Conservation (phyloP, 352 stramenopile genomes). For the Phytophthora megakarya region DNA sequence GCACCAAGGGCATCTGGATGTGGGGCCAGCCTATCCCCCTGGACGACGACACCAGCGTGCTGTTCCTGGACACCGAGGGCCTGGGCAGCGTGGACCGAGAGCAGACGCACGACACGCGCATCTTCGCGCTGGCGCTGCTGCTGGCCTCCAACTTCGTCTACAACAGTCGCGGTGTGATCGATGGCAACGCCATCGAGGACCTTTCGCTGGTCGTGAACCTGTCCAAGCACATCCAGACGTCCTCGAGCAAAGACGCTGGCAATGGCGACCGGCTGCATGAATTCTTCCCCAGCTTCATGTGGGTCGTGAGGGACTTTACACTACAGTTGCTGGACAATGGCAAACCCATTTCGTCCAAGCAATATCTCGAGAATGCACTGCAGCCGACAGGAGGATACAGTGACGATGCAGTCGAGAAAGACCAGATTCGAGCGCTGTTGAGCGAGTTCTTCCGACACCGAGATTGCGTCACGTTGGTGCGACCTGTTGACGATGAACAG, state of each 20-base stretch:
- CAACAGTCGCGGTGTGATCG: slow-evolving; percentile 91
- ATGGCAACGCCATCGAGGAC: slow-evolving; percentile 89
- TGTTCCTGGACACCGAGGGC: slow-evolving; percentile 92
- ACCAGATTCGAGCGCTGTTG: slow-evolving; percentile 83
- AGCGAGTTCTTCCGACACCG: slow-evolving; percentile 85
- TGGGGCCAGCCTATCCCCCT: slow-evolving; percentile 82
- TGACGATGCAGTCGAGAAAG: slow-evolving; percentile 72
- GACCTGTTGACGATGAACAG: slow-evolving; percentile 85
- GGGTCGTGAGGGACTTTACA: slow-evolving; percentile 92
- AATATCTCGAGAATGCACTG: slow-evolving; percentile 90
- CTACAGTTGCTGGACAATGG: slow-evolving; percentile 86
- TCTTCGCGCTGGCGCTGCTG: slow-evolving; percentile 89
- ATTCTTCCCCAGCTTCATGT: slow-evolving; percentile 90
- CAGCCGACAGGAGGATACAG: slow-evolving; percentile 80
- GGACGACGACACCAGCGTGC: slow-evolving; percentile 66
- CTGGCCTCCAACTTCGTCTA: slow-evolving; percentile 90
- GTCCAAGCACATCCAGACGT: slow-evolving; percentile 90
- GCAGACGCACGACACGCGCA: slow-evolving; percentile 90
- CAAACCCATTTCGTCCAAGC: slow-evolving; percentile 85
- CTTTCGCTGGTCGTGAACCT: slow-evolving; percentile 92
- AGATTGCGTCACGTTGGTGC: slow-evolving; percentile 91
- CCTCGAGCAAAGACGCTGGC: slow-evolving; percentile 32
- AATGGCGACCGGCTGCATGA: slow-evolving; percentile 58
- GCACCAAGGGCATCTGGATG: slow-evolving; percentile 93
- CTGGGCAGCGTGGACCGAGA: slow-evolving; percentile 82